Evolutionary conservation across 169 alveolate species (phyloP), one percentile per base, ranked within the genome.

Genomic region (Plasmodium coatneyi): DNA sequence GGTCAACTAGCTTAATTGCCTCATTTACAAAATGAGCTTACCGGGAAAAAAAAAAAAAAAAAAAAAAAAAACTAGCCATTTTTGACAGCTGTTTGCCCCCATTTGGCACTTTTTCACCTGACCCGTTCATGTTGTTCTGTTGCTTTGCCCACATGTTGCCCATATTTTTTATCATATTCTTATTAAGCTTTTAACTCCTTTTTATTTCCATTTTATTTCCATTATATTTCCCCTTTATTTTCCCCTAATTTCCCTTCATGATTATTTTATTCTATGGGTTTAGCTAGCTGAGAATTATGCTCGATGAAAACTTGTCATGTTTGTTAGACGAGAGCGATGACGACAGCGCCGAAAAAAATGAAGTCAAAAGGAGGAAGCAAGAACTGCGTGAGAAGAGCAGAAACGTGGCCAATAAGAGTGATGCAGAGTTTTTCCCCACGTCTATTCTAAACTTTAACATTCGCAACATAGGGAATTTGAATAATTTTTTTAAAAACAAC

Each of bases 231-330:
- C 30, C 22, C 22, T 66, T 66, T 66, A 25, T 22, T 52, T 19
- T 6, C 34, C 22, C 56, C 12, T 49, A 25, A 71, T 84, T 70
- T 74, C 39, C 32, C 52, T 43, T 22, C 56, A 25, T 54, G 22
- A 0, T 22, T 66, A 14, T 19, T 19, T 70, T 34, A 83, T 70
- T 70, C 72, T n/a, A 66, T 83, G 52, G 72, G 34, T 36, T 32
- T 34, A 52, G 32, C 22, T 66, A 82, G 36, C 82, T 16, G 46
- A 30, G 46, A 32, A 89, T 39, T 89, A 89, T 89, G 94, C 76
- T 89, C 14, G 94, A 89, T 79, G 94, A 89, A 66, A 89, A 89
- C n/a, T 89, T 89, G 84, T 89, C 94, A 25, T 89, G 94, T 43
- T 36, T 89, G 89, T 30, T 89, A 25, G 94, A 89, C 71, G 94